Evolutionary conservation across 345 rosid genomes (phyloP).

Genomic region (Aquilaria sinensis): DNA sequence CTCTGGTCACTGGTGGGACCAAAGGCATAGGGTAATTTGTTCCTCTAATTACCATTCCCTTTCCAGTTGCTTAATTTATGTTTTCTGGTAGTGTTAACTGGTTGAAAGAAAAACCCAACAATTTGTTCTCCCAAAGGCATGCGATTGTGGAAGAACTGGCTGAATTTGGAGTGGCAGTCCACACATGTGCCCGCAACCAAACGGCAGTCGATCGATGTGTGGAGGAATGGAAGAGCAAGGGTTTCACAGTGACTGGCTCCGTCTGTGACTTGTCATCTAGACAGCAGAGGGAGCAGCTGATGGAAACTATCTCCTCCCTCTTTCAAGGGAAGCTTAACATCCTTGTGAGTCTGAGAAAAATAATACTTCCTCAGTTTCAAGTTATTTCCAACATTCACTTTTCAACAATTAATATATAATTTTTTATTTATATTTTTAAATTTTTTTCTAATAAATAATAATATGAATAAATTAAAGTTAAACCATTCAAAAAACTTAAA

Average conservation of each 20-base stretch:
- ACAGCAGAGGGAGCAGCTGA: slow-evolving; percentile 32
- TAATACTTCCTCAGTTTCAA: too few species aligned
- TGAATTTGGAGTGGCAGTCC: slow-evolving; percentile 60
- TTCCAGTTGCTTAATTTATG: neutral
- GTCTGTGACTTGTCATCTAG: slow-evolving; percentile 29
- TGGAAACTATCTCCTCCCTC: slow-evolving; percentile 33
- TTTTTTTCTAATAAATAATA: too few species aligned
- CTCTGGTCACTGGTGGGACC: slow-evolving; percentile 43
- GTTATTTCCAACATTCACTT: too few species aligned
- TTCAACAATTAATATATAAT: too few species aligned
- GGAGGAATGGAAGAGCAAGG: slow-evolving; percentile 37
- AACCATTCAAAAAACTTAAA: too few species aligned
- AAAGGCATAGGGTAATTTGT: slow-evolving; percentile 26
- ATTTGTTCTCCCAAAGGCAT: slow-evolving; percentile 20
- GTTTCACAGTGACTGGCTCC: slow-evolving; percentile 45
- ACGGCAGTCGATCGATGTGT: slow-evolving; percentile 42
- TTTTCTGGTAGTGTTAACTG: neutral
- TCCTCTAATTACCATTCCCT: neutral
- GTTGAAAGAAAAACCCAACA: too few species aligned
- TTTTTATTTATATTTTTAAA: too few species aligned
- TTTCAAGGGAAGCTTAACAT: slow-evolving; percentile 51
- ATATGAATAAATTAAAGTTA: too few species aligned
- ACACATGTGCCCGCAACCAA: slow-evolving; percentile 62
- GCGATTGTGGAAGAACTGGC: slow-evolving; percentile 67
- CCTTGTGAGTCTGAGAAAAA: slow-evolving; percentile 25